phyloP scores from a whole-genome alignment of 2,329 filamentous ascomycete species.

The Colletotrichum ledebouriae region DNA sequence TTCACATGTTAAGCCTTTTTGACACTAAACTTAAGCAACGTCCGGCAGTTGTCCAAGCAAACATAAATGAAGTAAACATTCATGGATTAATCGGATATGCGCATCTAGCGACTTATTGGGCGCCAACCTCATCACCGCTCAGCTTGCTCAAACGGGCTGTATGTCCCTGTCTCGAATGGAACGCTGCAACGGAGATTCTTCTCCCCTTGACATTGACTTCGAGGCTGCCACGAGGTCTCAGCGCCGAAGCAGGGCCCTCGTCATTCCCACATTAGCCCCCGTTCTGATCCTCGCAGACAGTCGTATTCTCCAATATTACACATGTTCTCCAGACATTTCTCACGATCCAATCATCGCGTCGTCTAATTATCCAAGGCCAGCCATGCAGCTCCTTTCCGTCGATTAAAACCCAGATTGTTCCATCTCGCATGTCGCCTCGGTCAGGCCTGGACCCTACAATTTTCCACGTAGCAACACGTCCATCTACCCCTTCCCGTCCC shows the following conservation, averaged over 20 bases:
- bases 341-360: conserved; percentile 16
- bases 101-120: conserved; percentile 1
- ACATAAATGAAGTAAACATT: background rate
- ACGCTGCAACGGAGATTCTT: conserved; percentile 2
- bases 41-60: conserved; percentile 9
- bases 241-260: conserved; percentile 15
- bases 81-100: conserved; percentile 3
- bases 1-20: conserved; percentile 29
- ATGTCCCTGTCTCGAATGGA: conserved; percentile 14
- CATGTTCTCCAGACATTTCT: conserved; percentile 12
- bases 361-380: background rate
- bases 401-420: conserved; percentile 10
- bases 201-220: conserved; percentile 11
- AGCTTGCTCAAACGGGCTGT: conserved; percentile 33
- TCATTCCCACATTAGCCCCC: conserved; percentile 9
- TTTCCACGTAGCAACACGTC: conserved; percentile 13
- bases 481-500: conserved; percentile 3
- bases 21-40: conserved; percentile 26
- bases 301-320: conserved; percentile 18
- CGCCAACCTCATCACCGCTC: conserved; percentile 24
- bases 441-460: conserved; percentile 20
- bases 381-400: background rate
- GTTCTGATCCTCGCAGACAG: conserved; percentile 21
- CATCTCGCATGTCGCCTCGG: conserved; percentile 9
- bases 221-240: conserved; percentile 29